Evolutionary conservation across 805 yeast genomes (phyloP).

Genomic region (Ogataea nitratoaversa): DNA sequence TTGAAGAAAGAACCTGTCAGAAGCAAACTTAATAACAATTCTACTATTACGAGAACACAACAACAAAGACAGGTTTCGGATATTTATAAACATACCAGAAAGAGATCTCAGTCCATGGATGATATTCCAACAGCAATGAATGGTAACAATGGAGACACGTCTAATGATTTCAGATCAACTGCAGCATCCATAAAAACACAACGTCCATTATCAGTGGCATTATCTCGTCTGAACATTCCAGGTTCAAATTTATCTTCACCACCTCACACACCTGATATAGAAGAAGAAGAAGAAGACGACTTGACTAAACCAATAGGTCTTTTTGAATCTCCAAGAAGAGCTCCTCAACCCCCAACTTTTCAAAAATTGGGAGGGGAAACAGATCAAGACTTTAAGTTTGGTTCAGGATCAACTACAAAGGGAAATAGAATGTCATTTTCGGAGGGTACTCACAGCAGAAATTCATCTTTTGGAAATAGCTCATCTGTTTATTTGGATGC

Average conservation of each 20-base stretch:
- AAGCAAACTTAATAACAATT: background rate
- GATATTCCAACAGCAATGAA: slow-evolving; percentile 24
- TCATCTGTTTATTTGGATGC: slow-evolving; percentile 43
- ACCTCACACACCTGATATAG: slow-evolving; percentile 8
- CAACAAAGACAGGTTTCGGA: slow-evolving; percentile 2
- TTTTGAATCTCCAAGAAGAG: slow-evolving; percentile 66
- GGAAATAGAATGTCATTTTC: slow-evolving; percentile 9
- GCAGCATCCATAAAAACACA: slow-evolving; percentile 3
- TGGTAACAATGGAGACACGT: slow-evolving; percentile 1
- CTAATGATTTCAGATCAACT: background rate
- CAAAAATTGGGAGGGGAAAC: slow-evolving; percentile 26
- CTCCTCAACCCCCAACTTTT: slow-evolving; percentile 60
- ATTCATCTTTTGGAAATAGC: slow-evolving; percentile 26
- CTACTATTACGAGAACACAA: background rate
- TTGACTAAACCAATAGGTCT: slow-evolving; percentile 20
- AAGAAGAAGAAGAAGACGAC: slow-evolving; percentile 9
- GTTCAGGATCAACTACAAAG: slow-evolving; percentile 14
- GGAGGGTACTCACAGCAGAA: slow-evolving; percentile 23
- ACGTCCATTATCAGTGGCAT: slow-evolving; percentile 19
- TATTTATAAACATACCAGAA: slow-evolving; percentile 37
- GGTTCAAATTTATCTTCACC: slow-evolving; percentile 5
- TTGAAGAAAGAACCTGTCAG: slow-evolving; percentile 3
- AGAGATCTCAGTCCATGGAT: slow-evolving; percentile 49
- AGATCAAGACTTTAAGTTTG: slow-evolving; percentile 22
- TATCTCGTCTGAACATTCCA: slow-evolving; percentile 10